Percentiles rank a stretch among this genome's conserved stretches.
Evolutionary conservation across 768 basidiomycete species (phyloP).

Genomic region (Ephemerocybe angulata): DNA sequence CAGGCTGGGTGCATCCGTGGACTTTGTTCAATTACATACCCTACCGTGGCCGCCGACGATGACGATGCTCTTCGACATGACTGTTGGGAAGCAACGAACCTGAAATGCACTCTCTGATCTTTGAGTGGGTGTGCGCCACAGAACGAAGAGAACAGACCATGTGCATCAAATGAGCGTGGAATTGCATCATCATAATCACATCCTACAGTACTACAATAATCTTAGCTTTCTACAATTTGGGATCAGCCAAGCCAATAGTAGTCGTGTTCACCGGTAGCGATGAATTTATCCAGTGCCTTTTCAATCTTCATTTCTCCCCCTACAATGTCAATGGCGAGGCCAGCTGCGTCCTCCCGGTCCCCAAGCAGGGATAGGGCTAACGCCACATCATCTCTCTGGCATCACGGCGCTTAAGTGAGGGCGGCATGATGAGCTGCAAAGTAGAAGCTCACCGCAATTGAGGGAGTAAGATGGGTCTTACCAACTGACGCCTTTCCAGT

Average conservation of each 20-base stretch:
- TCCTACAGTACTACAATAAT: not conserved
- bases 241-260: conserved; percentile 32
- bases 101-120: not conserved
- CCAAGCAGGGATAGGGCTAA: conserved; percentile 42
- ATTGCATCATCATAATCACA: not conserved
- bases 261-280: conserved; percentile 47
- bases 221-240: not conserved
- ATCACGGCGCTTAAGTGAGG: not conserved
- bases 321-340: conserved; percentile 57
- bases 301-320: conserved; percentile 47
- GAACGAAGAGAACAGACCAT: not conserved
- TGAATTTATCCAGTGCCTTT: conserved; percentile 45
- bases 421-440: not conserved
- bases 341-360: conserved; percentile 50
- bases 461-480: conserved; percentile 43
- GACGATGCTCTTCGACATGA: not conserved
- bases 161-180: not conserved
- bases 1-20: not conserved
- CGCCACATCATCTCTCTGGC: conserved; percentile 63
- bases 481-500: conserved; percentile 52
- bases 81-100: not conserved
- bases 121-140: not conserved
- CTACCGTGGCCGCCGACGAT: conserved; percentile 5
- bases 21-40: not conserved
- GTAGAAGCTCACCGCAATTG: conserved; percentile 41